These are phyloP conservation scores for Metschnikowia kunwiensis DNA, from an alignment of 805 yeast genomes.

Conservation along the genomic window DNA sequence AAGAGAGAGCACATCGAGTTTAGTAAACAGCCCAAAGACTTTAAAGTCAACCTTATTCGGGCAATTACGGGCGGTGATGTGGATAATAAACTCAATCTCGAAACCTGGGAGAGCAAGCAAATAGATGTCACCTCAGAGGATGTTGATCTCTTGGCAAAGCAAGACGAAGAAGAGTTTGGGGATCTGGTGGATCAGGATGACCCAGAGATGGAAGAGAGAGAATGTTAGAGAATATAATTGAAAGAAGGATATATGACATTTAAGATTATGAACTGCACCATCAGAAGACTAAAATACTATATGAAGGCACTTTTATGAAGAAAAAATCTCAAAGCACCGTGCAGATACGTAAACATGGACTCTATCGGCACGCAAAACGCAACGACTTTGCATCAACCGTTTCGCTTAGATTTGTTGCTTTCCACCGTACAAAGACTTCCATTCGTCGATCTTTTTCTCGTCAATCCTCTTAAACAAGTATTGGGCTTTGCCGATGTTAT, in stretches of 20 bases:
- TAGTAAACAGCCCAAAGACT: slow-evolving; percentile 44
- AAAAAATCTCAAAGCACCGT: too few species aligned
- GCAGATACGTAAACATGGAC: too few species aligned
- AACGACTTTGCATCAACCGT: too few species aligned
- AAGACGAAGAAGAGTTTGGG: slow-evolving; percentile 15
- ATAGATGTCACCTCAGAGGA: slow-evolving; percentile 24
- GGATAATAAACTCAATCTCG: slow-evolving; percentile 27
- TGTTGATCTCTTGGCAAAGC: slow-evolving; percentile 18
- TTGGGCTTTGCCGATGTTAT: slow-evolving; percentile 85
- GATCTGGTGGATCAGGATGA: slow-evolving; percentile 1
- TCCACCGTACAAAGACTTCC: slow-evolving; percentile 89
- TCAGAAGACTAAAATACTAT: too few species aligned
- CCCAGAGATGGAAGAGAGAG: background rate
- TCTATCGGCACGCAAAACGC: too few species aligned
- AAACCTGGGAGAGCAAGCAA: slow-evolving; percentile 39
- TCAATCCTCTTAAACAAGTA: slow-evolving; percentile 91
- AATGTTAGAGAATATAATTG: too few species aligned
- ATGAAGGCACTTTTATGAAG: too few species aligned
- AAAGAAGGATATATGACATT: too few species aligned
- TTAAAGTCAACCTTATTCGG: slow-evolving; percentile 49
- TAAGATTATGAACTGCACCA: too few species aligned
- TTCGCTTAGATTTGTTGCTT: slow-evolving; percentile 50
- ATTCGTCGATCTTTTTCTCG: slow-evolving; percentile 77
- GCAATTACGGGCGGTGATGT: slow-evolving; percentile 56
- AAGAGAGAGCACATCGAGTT: slow-evolving; percentile 47